phyloP scores from a whole-genome alignment of 352 stramenopile genomes.

The Phytophthora sp. region DNA sequence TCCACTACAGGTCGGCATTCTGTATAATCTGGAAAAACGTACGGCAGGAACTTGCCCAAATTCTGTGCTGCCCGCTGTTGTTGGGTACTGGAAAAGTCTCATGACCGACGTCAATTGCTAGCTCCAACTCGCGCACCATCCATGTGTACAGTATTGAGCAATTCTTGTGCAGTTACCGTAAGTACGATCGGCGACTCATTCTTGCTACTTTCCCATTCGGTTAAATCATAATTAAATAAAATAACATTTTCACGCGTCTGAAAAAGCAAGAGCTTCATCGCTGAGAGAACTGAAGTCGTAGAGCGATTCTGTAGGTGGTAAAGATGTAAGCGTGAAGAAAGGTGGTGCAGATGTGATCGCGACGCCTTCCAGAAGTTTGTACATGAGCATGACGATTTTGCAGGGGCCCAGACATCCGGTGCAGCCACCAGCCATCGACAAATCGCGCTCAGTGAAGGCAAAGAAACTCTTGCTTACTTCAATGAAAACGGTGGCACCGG shows the following conservation, averaged over 20 bases:
- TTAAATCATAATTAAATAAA: too few species aligned
- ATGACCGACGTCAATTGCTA: background rate
- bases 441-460: constrained; percentile 24
- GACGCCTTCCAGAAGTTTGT: constrained; percentile 8
- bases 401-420: constrained; percentile 17
- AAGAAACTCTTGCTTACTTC: constrained; percentile 20
- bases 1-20: background rate
- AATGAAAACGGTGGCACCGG: constrained; percentile 22
- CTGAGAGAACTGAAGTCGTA: background rate
- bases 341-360: constrained; percentile 13
- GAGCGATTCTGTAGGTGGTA: background rate
- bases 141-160: background rate
- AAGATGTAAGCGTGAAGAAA: constrained; percentile 18
- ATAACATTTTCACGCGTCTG: background rate
- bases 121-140: background rate
- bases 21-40: background rate
- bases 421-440: constrained; percentile 21
- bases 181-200: background rate
- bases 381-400: constrained; percentile 28
- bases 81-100: background rate
- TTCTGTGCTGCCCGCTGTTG: background rate
- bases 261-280: background rate
- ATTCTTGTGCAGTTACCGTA: background rate
- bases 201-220: background rate
- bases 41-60: background rate